Evolutionary conservation across 1,284 basidiomycete genomes (phyloP), one percentile per base, ranked within the genome.

Genomic region (Tilletia walkeri): DNA sequence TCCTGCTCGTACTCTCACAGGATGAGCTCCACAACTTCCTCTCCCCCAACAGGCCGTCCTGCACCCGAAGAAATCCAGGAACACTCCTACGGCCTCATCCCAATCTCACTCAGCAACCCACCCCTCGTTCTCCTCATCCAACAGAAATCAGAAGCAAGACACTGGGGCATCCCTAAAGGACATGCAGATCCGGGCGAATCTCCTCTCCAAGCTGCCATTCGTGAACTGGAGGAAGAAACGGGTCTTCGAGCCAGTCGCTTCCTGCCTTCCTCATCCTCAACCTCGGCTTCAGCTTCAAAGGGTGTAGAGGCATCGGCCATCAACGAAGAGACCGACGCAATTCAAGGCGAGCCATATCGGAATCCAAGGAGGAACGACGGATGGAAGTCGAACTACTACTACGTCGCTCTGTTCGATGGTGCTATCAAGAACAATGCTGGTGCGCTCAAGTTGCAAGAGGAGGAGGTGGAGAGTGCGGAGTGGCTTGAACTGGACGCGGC

Each of bases 291-390:
- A 7, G 7, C 34, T 38, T 34, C 16, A 7, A 9, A 18, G 14
- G 59, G 59, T 5, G 59, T 63, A 7, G 34, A 38, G 12, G 59
- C 59, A 18, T 24, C 16, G n/a, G 59, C 18, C 7, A 14, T 63
- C 30, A 34, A 63, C 36, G 4, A 34, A 6, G 34, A 63, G 4
- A 34, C 30, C 18, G 59, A 63, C 36, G 59, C 36, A 41, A 63
- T 63, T 20, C 59, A 63, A 14, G 59, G 59, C 59, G 59, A 63
- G 59, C 59, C 59, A 6, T 63, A 63, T 16, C 59, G 36, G 18
- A 63, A 63, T 20, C 59, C 59, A 34, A 38, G 59, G 16, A 38
- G 34, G 59, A 63, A 63, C 59, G 59, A 39, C 14, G 34, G 36
- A 38, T 63, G 59, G 59, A 63, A 63, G 59, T 34, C 59, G 6